Base-by-base conservation (phyloP, 2,329 filamentous ascomycete genomes). In the Ophiostoma populinum region DNA sequence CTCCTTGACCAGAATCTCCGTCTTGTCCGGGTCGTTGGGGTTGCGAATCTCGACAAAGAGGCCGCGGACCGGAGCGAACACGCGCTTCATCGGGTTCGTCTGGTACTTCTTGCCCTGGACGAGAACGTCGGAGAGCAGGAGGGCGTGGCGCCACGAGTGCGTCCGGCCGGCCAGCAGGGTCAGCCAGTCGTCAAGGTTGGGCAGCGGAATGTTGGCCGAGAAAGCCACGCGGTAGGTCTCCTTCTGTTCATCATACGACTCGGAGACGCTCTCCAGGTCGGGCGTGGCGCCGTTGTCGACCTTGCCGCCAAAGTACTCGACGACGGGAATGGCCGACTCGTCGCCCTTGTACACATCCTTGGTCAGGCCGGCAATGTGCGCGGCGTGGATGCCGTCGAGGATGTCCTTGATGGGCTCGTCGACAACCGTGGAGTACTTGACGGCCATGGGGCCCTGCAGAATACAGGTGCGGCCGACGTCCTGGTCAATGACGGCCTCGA, bases 381-480 rank as follows among this genome's bases (percentile, higher is more conserved):
- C 72, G 37, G 87, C 61, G 58, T 95, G 87, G 39, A 98, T 80
- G 43, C 78, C 75, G 46, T 94, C 86, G 8, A 98, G 67, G 42
- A 98, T 98, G 35, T 92, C 78, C 61, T 93, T 80, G 55, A 95
- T 78, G 0, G 90, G 90, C 63, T 98, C 85, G 48, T 98, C 85
- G 25, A 93, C 70, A 42, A 80, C 67, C 26, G 70, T 93, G 0
- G 86, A 92, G 60, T 85, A 95, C 56, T 78, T 87, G 49, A 73
- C 90, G 37, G 90, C 80, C 60, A 86, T 85, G 5, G 90, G 90
- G 13, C 90, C 92, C 55, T 98, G 90, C 24, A 98, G 65, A 52
- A 98, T 94, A 62, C 86, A 94, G 29, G 86, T 93, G 52, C 92
- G 75, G 43, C 83, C 86, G 40, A 98, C 90, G 52, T 98, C 92